Conservation (phyloP, 352 stramenopile genomes). For the Phytophthora tentaculata region DNA sequence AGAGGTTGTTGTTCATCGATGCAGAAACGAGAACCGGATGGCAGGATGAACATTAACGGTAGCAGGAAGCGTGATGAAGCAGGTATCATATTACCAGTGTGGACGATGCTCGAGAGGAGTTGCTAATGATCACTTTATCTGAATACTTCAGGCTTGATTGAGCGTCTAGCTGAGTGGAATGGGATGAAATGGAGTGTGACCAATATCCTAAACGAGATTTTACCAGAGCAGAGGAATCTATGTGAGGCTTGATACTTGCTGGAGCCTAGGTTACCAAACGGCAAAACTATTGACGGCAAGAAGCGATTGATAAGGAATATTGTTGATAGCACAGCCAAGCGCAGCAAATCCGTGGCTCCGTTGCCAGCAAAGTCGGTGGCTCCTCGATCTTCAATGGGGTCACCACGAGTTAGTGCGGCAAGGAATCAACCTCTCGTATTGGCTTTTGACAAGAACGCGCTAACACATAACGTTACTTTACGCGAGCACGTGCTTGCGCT, state of each 20-base stretch:
- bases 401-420: background rate
- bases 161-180: constrained; percentile 28
- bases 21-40: background rate
- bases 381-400: constrained; percentile 3
- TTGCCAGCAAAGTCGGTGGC: constrained; percentile 7
- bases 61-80: too few species aligned
- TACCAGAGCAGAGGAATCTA: constrained; percentile 41
- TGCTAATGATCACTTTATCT: background rate
- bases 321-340: constrained; percentile 9
- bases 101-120: too few species aligned
- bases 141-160: too few species aligned
- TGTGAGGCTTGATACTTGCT: constrained; percentile 29
- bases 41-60: too few species aligned
- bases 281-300: constrained; percentile 1
- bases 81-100: too few species aligned
- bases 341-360: constrained; percentile 9
- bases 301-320: background rate
- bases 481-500: constrained; percentile 33
- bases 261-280: background rate
- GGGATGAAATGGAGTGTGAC: constrained; percentile 34
- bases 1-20: background rate
- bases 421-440: constrained; percentile 1
- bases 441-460: background rate
- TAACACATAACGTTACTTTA: too few species aligned
- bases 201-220: constrained; percentile 42